Evolutionary conservation across 108 stramenopile species (phyloP), one percentile per base, ranked within the genome.

Genomic region (Fragilaria radians): DNA sequence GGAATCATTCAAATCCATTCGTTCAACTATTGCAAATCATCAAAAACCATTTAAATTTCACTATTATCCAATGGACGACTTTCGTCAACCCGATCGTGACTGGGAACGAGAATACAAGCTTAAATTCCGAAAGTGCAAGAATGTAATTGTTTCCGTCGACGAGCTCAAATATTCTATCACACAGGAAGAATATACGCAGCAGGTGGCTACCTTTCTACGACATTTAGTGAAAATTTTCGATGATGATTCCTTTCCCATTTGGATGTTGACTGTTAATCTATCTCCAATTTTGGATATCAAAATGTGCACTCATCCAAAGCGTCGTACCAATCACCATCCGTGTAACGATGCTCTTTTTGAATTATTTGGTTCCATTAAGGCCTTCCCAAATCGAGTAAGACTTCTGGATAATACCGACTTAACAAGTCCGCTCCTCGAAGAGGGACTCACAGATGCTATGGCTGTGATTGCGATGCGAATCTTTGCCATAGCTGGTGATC

Each of bases 1-100:
- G 21, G 28, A 51, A 4, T 32, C 68, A 1, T 81, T 81, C 53
- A 32, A 66, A 22, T n/a, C 61, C 14, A 25, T 74, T 0, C 65
- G 67, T 56, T 51, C 63, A 11, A 28, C 28, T 3, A 32, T 81
- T 2, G 34, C 25, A 18, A 24, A 46, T 7, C 25, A 42, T 21
- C 80, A 81, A 32, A 63, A 76, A 18, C 80, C 80, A 3, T 81
- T 81, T 57, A 81, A 81, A 46, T 81, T 81, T 34, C 72, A 81
- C 32, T 63, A 61, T 7, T 61, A 77, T 31, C 21, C 36, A 23
- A 51, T 58, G 27, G 49, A 49, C 0, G 32, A 48, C 26, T 72
- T 68, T 22, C 28, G 7, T 32, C 59, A 46, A n/a, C 80, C 80
- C 1, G 76, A 64, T 55, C 25, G 25, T 25, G 48, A 68, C 28